Base-by-base conservation (phyloP, 208 protist genomes). In the Trypanosoma boissoni region DNA sequence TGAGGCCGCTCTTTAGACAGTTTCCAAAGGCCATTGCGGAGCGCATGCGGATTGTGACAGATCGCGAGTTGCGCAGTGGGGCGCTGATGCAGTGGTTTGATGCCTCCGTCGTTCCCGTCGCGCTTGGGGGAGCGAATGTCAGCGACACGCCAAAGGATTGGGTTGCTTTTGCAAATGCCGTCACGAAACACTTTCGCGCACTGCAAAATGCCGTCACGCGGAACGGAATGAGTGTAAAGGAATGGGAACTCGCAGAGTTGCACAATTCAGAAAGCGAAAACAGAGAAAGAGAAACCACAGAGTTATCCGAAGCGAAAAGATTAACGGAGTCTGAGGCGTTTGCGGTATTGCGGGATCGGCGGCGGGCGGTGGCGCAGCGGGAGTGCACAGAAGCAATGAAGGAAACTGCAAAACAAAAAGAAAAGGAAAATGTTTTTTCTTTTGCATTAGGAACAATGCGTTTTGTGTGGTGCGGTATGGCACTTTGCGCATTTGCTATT, bases 21-120 rank as follows among this genome's bases (percentile, higher is more conserved):
- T 10, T 64, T n/a, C 48, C 58, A 18, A n/a, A 6, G 18, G 51
- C 44, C 14, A 37, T 64, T 23, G 39, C 29, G 32, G 29, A 57
- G 23, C 27, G 31, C 27, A 53, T 64, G 37, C 48, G 37, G n/a
- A 64, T 64, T 18, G 14, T 57, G 1, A 48, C 58, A n/a, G 46
- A 64, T 8, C 6, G 3, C 23, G 44, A 64, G 12, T 23, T 64
- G 4, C 10, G 37, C 2, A 6, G n/a, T 10, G 46, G 58, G 2
- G n/a, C 14, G 9, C n/a, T 64, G 32, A 21, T 64, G 48, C 28
- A 64, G 18, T 54, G 42, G 43, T 64, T 64, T 43, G 48, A 64
- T 28, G 26, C 43, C 16, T 2, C 5, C 4, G 31, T 43, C 24
- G 46, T 64, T 44, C 58, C 58, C 20, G 24, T 26, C 18, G 43